Evolutionary conservation across 78 protist genomes (phyloP), one percentile per base, ranked within the genome.

Genomic region (Dictyostelium firmibasis): DNA sequence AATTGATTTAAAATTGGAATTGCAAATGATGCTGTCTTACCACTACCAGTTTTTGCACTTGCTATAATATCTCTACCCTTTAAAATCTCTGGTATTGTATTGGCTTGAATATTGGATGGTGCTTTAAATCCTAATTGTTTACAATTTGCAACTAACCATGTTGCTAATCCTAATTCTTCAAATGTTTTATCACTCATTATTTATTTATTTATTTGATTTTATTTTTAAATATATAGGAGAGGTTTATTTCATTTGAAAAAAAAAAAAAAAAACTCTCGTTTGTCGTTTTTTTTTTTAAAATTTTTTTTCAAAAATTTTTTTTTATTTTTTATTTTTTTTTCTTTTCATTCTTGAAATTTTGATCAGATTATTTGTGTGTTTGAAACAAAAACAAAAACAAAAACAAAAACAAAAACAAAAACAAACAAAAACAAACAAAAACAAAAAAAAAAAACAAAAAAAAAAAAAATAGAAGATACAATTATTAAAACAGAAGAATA

Each of bases 11-110:
- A 84, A 6, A 99, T 98, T 1, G 99, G 99, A 41, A 99, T 97
- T 11, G 99, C 99, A 43, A 98, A 99, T 11, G 99, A 99, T 3
- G 99, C 99, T 0, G 99, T 99, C 82, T 99, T 99, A 25, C 99
- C 99, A 44, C 95, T 82, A 20, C 99, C 99, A 0, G 99, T 98
- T 33, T 89, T 47, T 3, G 99, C 98, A 16, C 81, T 35, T 33
- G 97, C 98, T 29, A 97, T 13, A 11, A 96, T 76, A 77, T 97
- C 88, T 25, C 91, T 57, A 33, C 96, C 96, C n/a, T 27, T 16
- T 60, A 84, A 20, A 9, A 85, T 62, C n/a, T 25, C 67, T 64
- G 92, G 92, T 4, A 93, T 85, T 29, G 91, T 85, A 77, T 84
- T 83, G n/a, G 86, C 76, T 43, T 93, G 96, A 83, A 93, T 85